Evolutionary conservation across 176 grass and related monocot species (phyloP).

Genomic region (Miscanthus lutarioriparius): DNA sequence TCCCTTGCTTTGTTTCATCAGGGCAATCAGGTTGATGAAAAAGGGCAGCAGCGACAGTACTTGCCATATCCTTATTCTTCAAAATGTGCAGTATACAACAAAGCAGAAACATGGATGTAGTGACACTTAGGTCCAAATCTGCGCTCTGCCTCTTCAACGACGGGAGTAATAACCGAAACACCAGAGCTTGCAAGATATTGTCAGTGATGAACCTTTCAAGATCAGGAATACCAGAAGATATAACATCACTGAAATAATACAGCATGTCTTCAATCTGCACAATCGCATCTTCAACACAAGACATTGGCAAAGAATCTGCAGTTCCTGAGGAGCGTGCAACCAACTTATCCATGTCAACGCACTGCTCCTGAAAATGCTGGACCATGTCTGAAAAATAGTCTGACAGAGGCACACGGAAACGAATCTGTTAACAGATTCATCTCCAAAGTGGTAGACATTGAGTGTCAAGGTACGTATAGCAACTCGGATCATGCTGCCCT

Average conservation of each 20-base stretch:
- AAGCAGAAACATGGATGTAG: constrained; percentile 86
- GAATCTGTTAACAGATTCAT: constrained; percentile 91
- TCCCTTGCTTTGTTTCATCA: constrained; percentile 40
- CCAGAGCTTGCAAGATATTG: constrained; percentile 80
- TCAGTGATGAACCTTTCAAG: constrained; percentile 85
- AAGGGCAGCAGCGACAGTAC: constrained; percentile 71
- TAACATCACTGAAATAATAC: constrained; percentile 99
- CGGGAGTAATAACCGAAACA: constrained; percentile 78
- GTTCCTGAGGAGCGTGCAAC: constrained; percentile 35
- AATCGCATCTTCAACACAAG: constrained; percentile 58
- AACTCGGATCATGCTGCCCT: constrained; percentile 89
- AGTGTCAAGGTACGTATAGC: constrained; percentile 89
- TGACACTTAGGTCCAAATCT: constrained; percentile 61
- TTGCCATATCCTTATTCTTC: constrained; percentile 92
- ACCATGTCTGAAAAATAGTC: constrained; percentile 89
- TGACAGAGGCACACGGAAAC: constrained; percentile 60
- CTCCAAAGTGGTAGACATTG: constrained; percentile 97
- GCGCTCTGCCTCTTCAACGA: constrained; percentile 55
- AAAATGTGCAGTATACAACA: constrained; percentile 96
- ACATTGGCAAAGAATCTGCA: constrained; percentile 42
- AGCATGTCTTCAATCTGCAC: constrained; percentile 92
- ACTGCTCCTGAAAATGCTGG: constrained; percentile 83
- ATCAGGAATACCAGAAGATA: constrained; percentile 93
- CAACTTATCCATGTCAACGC: constrained; percentile 81
- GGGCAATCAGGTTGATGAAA: constrained; percentile 61